Evolutionary conservation across 768 basidiomycete species (phyloP), one percentile per base, ranked within the genome.

Genomic region (Lyophyllum atratum): DNA sequence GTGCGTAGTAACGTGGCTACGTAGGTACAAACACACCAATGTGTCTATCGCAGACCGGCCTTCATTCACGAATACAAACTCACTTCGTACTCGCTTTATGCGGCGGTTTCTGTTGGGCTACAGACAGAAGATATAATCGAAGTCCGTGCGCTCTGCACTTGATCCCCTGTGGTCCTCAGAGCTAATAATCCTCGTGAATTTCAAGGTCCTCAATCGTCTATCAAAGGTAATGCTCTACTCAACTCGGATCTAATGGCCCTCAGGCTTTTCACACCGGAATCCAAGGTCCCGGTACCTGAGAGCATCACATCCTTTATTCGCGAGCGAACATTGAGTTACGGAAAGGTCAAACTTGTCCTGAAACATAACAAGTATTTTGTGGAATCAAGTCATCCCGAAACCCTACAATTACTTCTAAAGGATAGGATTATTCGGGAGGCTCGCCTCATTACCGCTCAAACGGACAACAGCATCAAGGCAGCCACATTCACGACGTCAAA

Each of bases 61-160:
- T 94, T 96, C 75, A 95, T 98, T 60, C 96, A 99, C 76, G 97
- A 98, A 79, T 99, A 98, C 82, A 94, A 96, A 76, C 85, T 99
- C 69, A 98, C 96, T 55, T 90, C 95, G 44, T 97, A 98, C 73
- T 98, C 96, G 17, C 80, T 99, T 15, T 98, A 99, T 72, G 97
- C 97, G 58, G 97, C 97, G 49, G 96, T 99, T 59, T 98, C 96
- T 14, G 97, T 99, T 58, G 97, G 97, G 26, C 78, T 99, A 26
- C 93, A 98, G 70, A 98, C 97, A 9, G 90, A 96, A 64, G 95
- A 98, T 71, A 98, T 98, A 65, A 97, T 98, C 72, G 94, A 95
- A 80, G 96, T 98, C 64, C 68, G 86, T 82, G 58, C 65, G 62
- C 64, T 58, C 69, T 73, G 53, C 63, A 59, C 63, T 63, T 66